Conservation (phyloP, 495 filamentous ascomycete genomes). For the Antarctomyces pellizariae region DNA sequence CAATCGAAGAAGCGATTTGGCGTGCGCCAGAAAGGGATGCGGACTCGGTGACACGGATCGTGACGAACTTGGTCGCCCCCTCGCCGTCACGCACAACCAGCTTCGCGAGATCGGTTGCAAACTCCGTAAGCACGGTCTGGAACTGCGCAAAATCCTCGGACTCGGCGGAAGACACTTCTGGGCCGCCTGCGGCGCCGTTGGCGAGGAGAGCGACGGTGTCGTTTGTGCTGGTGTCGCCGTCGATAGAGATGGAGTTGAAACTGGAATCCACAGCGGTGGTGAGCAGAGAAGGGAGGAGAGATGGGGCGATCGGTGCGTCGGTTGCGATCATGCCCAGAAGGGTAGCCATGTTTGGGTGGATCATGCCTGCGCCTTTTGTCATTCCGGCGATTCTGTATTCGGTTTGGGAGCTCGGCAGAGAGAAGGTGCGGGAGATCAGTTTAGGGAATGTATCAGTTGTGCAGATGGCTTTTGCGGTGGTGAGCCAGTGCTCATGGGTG, state of each 20-base stretch:
- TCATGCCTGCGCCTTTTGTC: conserved; percentile 98
- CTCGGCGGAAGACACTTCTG: conserved; percentile 27
- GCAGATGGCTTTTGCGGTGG: conserved; percentile 78
- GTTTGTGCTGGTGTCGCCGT: conserved; percentile 93
- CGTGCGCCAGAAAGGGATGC: conserved; percentile 39
- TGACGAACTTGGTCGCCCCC: conserved; percentile 95
- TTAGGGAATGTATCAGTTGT: conserved; percentile 99
- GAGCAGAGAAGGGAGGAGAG: conserved; percentile 43
- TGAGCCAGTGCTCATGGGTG: conserved; percentile 68
- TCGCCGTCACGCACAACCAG: conserved; percentile 91
- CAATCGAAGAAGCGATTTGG: conserved; percentile 65
- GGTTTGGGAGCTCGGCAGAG: conserved; percentile 54
- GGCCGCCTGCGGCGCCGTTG: conserved; percentile 77
- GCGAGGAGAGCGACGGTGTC: conserved; percentile 86
- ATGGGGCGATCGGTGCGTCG: conserved; percentile 58
- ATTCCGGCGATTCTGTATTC: conserved; percentile 78
- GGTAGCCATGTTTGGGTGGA: conserved; percentile 98
- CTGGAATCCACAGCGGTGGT: conserved; percentile 54
- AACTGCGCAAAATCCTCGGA: conserved; percentile 43
- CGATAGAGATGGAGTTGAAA: conserved; percentile 94
- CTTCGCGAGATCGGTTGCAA: conserved; percentile 67
- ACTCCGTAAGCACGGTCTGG: conserved; percentile 41
- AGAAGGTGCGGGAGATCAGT: conserved; percentile 65
- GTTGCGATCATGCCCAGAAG: conserved; percentile 85
- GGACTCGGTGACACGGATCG: conserved; percentile 58